Conservation (phyloP, 2,329 filamentous ascomycete species). For the Fusarium pseudonygamai region DNA sequence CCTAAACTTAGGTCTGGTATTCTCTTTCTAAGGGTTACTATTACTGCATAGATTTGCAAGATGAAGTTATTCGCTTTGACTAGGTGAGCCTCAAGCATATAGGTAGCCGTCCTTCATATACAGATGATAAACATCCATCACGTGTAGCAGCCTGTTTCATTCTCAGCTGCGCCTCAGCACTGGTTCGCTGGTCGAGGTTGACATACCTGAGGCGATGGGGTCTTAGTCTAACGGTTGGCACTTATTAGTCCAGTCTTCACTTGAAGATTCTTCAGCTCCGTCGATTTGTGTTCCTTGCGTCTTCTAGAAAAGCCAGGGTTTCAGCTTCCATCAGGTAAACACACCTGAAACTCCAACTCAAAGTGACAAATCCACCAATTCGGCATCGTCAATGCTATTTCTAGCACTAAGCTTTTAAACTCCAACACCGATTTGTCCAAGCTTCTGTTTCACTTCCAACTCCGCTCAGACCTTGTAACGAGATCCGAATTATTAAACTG, state of each 20-base stretch:
- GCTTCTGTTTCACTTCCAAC: slow-evolving; percentile 14
- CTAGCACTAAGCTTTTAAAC: neutral
- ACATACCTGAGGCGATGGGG: neutral
- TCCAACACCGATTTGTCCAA: neutral
- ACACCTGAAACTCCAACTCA: neutral
- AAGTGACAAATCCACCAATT: neutral
- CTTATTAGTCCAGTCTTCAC: neutral
- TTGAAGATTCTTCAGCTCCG: neutral
- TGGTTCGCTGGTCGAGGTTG: neutral
- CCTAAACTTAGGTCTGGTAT: no score
- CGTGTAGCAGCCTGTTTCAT: neutral
- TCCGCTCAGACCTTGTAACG: neutral
- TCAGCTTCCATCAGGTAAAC: neutral
- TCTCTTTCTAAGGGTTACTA: neutral
- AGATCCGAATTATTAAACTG: slow-evolving; percentile 6
- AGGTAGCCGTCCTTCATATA: no score
- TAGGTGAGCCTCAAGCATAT: no score
- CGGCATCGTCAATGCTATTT: neutral
- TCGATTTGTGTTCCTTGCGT: neutral
- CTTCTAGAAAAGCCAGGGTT: neutral
- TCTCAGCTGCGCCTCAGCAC: neutral
- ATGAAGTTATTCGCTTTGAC: neutral
- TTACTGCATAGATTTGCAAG: neutral
- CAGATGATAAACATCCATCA: neutral
- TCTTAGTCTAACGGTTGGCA: neutral